These are phyloP conservation scores for Pugionium cornutum DNA, from an alignment of 345 rosid genomes.

Conservation along the genomic window DNA sequence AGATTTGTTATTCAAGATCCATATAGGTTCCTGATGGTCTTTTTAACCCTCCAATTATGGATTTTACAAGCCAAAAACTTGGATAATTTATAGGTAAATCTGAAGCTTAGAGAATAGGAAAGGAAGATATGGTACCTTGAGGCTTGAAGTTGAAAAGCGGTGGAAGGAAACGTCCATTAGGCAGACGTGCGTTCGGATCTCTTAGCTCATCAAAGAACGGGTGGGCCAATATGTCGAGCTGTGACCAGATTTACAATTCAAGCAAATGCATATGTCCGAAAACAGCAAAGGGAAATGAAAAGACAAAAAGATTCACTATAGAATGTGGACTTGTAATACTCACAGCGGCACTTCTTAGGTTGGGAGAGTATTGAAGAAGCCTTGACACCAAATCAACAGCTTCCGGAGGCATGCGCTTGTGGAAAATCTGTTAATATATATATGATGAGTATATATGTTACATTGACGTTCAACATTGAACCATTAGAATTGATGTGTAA, in stretches of 20 bases:
- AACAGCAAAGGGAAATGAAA: not conserved
- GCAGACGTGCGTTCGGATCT: constrained; percentile 71
- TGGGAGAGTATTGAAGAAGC: constrained; percentile 94
- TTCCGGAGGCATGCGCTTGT: constrained; percentile 95
- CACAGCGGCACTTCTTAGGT: constrained; percentile 84
- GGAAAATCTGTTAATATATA: constrained; percentile 61
- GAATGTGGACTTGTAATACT: constrained; percentile 41
- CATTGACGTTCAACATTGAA: not conserved
- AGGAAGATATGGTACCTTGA: constrained; percentile 53
- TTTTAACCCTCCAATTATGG: not conserved
- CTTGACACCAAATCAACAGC: constrained; percentile 98
- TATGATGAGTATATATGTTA: constrained; percentile 11
- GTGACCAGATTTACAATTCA: constrained; percentile 27
- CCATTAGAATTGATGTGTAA: constrained; percentile 1
- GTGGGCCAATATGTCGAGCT: constrained; percentile 86
- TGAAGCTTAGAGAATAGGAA: not conserved
- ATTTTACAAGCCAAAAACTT: not conserved
- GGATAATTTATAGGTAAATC: not conserved
- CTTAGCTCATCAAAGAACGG: constrained; percentile 97
- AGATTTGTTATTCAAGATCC: not conserved
- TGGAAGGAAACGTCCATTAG: constrained; percentile 87
- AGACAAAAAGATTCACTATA: not conserved
- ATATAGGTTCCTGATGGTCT: not conserved
- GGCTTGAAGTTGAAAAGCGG: constrained; percentile 86
- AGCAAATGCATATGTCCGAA: constrained; percentile 7